Conservation (phyloP, 768 basidiomycete species). For the Gloeopeniophorella convolvens region DNA sequence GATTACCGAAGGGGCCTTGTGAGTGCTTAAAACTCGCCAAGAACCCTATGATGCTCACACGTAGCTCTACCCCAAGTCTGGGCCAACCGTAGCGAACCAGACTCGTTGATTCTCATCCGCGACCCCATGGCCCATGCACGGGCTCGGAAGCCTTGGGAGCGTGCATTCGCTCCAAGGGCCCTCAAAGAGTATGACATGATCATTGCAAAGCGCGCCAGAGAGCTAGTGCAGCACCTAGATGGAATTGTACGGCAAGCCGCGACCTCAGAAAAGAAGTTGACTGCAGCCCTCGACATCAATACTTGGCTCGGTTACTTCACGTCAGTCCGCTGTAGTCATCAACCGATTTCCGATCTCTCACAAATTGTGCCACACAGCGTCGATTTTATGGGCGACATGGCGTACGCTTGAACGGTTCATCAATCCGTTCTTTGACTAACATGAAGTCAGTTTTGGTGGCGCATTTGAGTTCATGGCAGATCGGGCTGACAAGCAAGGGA, state of each 20-base stretch:
- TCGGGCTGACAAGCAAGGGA: neutral
- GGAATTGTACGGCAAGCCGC: conserved; percentile 3
- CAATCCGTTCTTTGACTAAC: too few relatives aligned
- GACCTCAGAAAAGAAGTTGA: conserved; percentile 13
- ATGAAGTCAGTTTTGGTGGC: neutral
- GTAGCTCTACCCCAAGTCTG: conserved; percentile 33
- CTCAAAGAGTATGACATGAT: conserved; percentile 41
- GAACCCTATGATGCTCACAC: conserved; percentile 19
- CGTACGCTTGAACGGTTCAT: conserved; percentile 23
- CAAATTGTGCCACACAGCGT: conserved; percentile 29
- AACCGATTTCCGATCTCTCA: neutral
- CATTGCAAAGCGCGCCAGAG: conserved; percentile 31
- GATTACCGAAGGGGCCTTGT: conserved; percentile 39
- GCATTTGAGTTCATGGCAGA: neutral
- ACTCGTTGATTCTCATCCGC: conserved; percentile 34
- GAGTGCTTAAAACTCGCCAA: too few relatives aligned
- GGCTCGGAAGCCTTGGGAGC: conserved; percentile 42
- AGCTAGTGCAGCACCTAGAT: conserved; percentile 36
- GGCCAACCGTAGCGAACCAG: conserved; percentile 40
- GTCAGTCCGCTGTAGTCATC: conserved; percentile 24
- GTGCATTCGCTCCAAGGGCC: conserved; percentile 39
- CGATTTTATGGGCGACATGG: conserved; percentile 39
- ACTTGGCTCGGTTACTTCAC: conserved; percentile 36
- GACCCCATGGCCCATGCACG: conserved; percentile 39
- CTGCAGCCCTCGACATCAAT: conserved; percentile 27